A percentile compares a stretch with the other conserved stretches of the same genome.
phyloP scores from a whole-genome alignment of 768 basidiomycete species.

The Suillus spraguei region DNA sequence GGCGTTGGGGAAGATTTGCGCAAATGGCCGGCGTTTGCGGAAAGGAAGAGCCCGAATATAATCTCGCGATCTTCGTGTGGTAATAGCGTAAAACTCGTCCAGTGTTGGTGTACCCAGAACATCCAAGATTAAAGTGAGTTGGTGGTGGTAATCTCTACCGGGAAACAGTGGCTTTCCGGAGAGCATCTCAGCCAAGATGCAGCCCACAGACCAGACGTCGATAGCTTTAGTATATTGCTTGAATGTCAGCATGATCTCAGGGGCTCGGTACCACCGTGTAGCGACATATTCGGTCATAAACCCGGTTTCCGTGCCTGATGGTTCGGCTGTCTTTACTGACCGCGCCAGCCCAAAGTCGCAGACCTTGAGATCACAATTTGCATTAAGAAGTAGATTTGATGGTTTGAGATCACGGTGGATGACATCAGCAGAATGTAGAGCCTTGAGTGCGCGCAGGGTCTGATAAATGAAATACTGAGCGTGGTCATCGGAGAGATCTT shows the following conservation, averaged over 20 bases:
- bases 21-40: constrained; percentile 83
- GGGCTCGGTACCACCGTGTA: constrained; percentile 98
- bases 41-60: constrained; percentile 96
- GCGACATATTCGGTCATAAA: constrained; percentile 99
- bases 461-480: constrained; percentile 94
- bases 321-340: constrained; percentile 85
- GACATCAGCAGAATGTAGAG: constrained; percentile 94
- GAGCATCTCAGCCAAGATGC: constrained; percentile 96
- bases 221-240: constrained; percentile 98
- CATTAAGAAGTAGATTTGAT: constrained; percentile 95
- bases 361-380: constrained; percentile 95
- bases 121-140: constrained; percentile 92
- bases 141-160: constrained; percentile 95
- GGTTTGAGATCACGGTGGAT: constrained; percentile 97
- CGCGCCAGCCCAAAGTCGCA: constrained; percentile 95
- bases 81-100: constrained; percentile 98
- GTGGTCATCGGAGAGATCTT: constrained; percentile 94
- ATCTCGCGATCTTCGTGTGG: constrained; percentile 87
- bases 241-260: constrained; percentile 99
- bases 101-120: constrained; percentile 96
- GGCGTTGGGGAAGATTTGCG: constrained; percentile 88
- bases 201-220: constrained; percentile 87
- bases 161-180: constrained; percentile 96
- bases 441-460: constrained; percentile 93
- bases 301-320: constrained; percentile 79